Base-by-base conservation (phyloP, 805 yeast species). In the Ogataea wickerhamii region DNA sequence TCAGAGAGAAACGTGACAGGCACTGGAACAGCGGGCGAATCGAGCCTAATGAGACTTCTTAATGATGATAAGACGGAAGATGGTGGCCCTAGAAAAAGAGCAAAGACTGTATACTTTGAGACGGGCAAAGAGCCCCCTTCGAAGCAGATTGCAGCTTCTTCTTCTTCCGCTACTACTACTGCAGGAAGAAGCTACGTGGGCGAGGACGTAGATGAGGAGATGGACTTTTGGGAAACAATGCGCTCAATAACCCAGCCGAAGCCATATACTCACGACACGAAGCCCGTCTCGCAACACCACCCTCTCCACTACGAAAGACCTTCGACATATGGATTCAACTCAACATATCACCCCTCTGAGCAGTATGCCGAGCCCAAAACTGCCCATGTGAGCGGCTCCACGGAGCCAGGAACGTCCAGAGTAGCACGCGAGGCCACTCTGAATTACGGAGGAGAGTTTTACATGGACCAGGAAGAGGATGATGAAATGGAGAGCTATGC, bases 171-270 rank as follows among this genome's bases (percentile, higher is more conserved):
- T 29, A 19, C 32, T 11, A 10, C 18, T 16, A 21, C 13, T 7
- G 18, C 10, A 6, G 28, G 26, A 30, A 36, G 35, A n/a, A 40
- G 32, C 18, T 44, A 52, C 44, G n/a, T 49, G 16, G 39, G 50
- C n/a, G 78, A 70, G 25, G 80, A 73, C 10, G 58, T 70, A 4
- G 86, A 78, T 28, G 87, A 78, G 41, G 87, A 76, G 17, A 48
- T 74, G 23, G 87, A 80, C 54, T 82, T 80, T 53, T 81, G 86
- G 83, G 88, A 81, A 45, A 75, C 78, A 2, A 69, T 82, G 73
- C 67, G 82, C 34, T 68, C 78, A 13, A 53, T 80, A 17, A 74
- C 80, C 1, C 73, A 71, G 30, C 58, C 64, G 5, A 64, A 57
- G 23, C 47, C 49, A 46, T 58, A 41, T 23, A 33, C 56, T 26